Base-by-base conservation (phyloP, 306 rosid species). In the Malus sieversii region DNA sequence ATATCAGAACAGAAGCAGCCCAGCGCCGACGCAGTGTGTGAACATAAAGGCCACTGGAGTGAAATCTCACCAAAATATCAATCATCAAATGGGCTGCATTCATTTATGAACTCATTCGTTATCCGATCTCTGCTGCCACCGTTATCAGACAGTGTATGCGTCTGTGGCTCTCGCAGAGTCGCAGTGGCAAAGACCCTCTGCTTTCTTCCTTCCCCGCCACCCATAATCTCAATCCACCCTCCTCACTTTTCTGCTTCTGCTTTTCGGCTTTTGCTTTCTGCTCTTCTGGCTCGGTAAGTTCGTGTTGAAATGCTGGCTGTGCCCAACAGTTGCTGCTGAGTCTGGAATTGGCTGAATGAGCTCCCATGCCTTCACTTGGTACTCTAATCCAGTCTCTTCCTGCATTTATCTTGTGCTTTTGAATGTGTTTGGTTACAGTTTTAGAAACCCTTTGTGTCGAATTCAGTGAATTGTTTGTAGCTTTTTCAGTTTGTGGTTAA, bases 361-460 rank as follows among this genome's bases (percentile, higher is more conserved):
- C 93, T 83, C 83, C 91, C 92, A 94, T 94, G 97, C 94, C 91
- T 91, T 87, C 86, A 80, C 84, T 88, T 72, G 96, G 94, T 93
- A 85, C 64, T 63, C 77, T 8, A 44, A 32, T 40, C 57, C 65
- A 73, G 23, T 40, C 66, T 25, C 66, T 68, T 45, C 30, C 33
- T 68, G 67, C 23, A 3, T 65, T 42, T 66, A 29, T 19, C 52
- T 20, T 16, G 22, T 18, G 6, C 19, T 42, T 35, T 51, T 44
- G 19, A 2, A 12, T 38, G 16, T 20, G 46, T 59, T 55, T 5
- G 64, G 9, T 81, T 63, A 7, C 30, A 16, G 11, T 72, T 40
- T 42, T 18, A 25, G 19, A 74, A 60, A 72, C 59, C 27, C 61
- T 15, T 70, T 46, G 61, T 25, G 32, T 9, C 44, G 1, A 74